These are phyloP conservation scores for Monosporascus ibericus DNA, from an alignment of 2,329 filamentous ascomycete species.

Conservation along the genomic window DNA sequence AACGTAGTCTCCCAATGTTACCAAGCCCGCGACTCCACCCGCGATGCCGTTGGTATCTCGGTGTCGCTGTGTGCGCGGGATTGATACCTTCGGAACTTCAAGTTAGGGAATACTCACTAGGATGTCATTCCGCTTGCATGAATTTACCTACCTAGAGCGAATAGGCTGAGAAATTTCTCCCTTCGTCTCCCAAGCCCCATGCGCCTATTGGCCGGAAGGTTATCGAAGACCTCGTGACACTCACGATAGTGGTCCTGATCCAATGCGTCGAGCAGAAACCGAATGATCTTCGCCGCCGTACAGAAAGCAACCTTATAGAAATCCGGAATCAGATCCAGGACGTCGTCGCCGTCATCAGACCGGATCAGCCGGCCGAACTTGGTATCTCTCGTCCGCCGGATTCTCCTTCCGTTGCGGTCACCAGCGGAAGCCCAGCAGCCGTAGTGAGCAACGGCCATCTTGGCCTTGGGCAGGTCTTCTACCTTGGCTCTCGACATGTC, in stretches of 20 bases:
- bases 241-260: conserved; percentile 1
- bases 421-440: conserved; percentile 5
- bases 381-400: background rate
- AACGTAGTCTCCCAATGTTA: conserved; percentile 4
- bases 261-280: conserved; percentile 2
- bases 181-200: background rate
- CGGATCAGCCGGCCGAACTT: background rate
- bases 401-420: background rate
- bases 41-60: conserved; percentile 2
- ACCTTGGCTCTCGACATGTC: conserved; percentile 8
- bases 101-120: too few species aligned
- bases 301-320: conserved; percentile 1
- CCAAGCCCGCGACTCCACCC: conserved; percentile 3
- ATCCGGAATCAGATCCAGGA: background rate
- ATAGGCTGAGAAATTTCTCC: conserved; percentile 2
- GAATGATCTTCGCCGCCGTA: conserved; percentile 1
- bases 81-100: background rate
- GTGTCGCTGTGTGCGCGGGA: conserved; percentile 4
- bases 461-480: conserved; percentile 5
- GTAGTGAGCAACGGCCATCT: conserved; percentile 8
- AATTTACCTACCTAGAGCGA: conserved; percentile 1
- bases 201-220: background rate
- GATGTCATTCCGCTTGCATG: too few species aligned
- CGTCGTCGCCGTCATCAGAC: background rate
- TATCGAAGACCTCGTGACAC: background rate